Conservation (phyloP, 169 alveolate species). For the Cryptosporidium tyzzeri region DNA sequence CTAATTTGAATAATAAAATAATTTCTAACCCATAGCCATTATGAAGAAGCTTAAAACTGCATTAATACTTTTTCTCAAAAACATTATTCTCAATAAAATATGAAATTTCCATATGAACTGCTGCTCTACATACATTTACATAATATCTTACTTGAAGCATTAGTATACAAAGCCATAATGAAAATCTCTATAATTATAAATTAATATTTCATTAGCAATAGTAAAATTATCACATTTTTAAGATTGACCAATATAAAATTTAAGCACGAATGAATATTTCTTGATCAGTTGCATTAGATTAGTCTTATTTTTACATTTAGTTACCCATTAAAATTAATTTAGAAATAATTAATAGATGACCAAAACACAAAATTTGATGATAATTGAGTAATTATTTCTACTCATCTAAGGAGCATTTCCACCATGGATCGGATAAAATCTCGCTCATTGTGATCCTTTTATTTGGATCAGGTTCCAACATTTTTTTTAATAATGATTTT, state of each 20-base stretch:
- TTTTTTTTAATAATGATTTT: conserved; percentile 23
- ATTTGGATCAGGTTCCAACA: conserved; percentile 67
- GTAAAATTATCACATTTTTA: neutral
- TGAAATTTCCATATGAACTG: neutral
- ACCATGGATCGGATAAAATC: conserved; percentile 66
- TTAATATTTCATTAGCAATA: too few relatives aligned
- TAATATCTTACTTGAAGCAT: neutral
- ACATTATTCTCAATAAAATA: too few relatives aligned
- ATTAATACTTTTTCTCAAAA: too few relatives aligned
- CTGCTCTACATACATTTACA: too few relatives aligned
- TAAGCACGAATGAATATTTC: neutral
- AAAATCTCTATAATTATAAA: neutral
- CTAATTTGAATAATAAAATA: too few relatives aligned
- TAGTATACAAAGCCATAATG: neutral
- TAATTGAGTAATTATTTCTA: neutral
- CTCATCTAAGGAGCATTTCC: conserved; percentile 9
- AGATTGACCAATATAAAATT: neutral
- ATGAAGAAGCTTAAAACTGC: too few relatives aligned
- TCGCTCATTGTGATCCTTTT: conserved; percentile 68
- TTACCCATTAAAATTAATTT: neutral
- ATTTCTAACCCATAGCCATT: too few relatives aligned
- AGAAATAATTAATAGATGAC: neutral
- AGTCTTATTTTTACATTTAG: neutral
- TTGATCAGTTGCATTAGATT: too few relatives aligned
- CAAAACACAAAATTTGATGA: neutral